These are phyloP conservation scores for Phytopythium ostracodes DNA, from an alignment of 352 stramenopile genomes.

Conservation along the genomic window DNA sequence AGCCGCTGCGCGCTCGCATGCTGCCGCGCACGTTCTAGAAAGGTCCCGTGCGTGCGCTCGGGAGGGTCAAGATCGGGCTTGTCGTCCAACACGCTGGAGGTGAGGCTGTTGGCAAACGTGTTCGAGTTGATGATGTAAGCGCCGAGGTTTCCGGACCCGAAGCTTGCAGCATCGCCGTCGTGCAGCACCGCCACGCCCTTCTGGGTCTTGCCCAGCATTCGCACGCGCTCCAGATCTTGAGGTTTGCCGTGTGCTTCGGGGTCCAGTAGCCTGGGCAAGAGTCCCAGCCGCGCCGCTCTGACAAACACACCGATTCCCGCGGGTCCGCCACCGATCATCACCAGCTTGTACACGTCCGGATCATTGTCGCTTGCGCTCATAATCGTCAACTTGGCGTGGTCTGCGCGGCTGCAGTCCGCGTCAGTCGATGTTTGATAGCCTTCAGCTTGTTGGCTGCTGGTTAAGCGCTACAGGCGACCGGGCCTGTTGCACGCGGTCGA, in stretches of 20 bases:
- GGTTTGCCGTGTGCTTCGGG: slow-evolving; percentile 34
- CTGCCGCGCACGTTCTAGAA: slow-evolving; percentile 48
- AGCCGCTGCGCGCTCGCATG: slow-evolving; percentile 55
- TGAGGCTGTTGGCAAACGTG: slow-evolving; percentile 70
- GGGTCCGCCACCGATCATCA: slow-evolving; percentile 65
- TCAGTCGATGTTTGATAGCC: background rate
- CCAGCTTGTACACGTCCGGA: slow-evolving; percentile 59
- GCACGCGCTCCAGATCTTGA: slow-evolving; percentile 35
- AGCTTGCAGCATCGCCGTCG: slow-evolving; percentile 39
- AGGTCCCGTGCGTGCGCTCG: slow-evolving; percentile 71
- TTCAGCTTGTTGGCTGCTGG: background rate
- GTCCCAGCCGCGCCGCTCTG: slow-evolving; percentile 58
- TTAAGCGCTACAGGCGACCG: background rate
- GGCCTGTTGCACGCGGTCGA: background rate
- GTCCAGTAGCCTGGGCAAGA: slow-evolving; percentile 46
- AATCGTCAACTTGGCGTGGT: background rate
- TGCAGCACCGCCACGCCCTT: slow-evolving; percentile 66
- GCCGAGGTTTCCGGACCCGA: slow-evolving; percentile 68
- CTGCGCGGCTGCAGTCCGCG: background rate
- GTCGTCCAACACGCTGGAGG: slow-evolving; percentile 75
- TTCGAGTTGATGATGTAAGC: slow-evolving; percentile 86
- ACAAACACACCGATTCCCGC: slow-evolving; percentile 77
- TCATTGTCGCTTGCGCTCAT: slow-evolving; percentile 14
- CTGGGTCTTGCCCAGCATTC: slow-evolving; percentile 36
- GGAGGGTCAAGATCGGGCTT: slow-evolving; percentile 69